A percentile compares a stretch with the other conserved stretches of the same genome.
Evolutionary conservation across 139 green algal genomes (phyloP).

Genomic region (Nannochloris sp.): DNA sequence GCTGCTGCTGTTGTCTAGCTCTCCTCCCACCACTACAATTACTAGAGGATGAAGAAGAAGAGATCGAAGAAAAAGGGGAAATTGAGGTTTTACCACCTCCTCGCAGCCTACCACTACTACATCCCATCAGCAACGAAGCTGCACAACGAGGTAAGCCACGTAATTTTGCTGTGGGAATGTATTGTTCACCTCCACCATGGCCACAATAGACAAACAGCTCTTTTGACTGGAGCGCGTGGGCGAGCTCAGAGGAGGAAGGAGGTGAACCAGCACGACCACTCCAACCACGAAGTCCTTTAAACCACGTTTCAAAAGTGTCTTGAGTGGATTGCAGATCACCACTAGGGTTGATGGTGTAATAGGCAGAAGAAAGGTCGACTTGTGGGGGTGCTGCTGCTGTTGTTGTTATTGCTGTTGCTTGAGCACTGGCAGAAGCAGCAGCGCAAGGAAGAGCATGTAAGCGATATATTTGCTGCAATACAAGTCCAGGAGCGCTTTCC

Average conservation of each 20-base stretch:
- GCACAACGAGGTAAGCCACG: slow-evolving; percentile 53
- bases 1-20: no score
- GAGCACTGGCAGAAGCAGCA: background rate
- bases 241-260: slow-evolving; percentile 30
- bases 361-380: slow-evolving; percentile 35
- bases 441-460: slow-evolving; percentile 33
- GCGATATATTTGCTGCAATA: slow-evolving; percentile 32
- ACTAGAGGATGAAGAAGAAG: no score
- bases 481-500: slow-evolving; percentile 53
- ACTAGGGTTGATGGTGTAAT: slow-evolving; percentile 82
- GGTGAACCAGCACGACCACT: slow-evolving; percentile 45
- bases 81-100: background rate
- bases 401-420: background rate
- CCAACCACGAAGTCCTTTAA: slow-evolving; percentile 53
- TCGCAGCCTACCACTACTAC: slow-evolving; percentile 73
- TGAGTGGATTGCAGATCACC: slow-evolving; percentile 78
- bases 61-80: no score
- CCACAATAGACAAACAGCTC: slow-evolving; percentile 87
- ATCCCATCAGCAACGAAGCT: slow-evolving; percentile 80
- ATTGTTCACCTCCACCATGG: slow-evolving; percentile 82
- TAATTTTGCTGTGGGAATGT: slow-evolving; percentile 51
- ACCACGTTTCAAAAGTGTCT: slow-evolving; percentile 61
- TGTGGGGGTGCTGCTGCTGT: no score
- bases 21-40: no score
- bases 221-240: slow-evolving; percentile 41